Evolutionary conservation across 805 yeast species (phyloP), one percentile per base, ranked within the genome.

Genomic region (Starmerella ratchasimensis): DNA sequence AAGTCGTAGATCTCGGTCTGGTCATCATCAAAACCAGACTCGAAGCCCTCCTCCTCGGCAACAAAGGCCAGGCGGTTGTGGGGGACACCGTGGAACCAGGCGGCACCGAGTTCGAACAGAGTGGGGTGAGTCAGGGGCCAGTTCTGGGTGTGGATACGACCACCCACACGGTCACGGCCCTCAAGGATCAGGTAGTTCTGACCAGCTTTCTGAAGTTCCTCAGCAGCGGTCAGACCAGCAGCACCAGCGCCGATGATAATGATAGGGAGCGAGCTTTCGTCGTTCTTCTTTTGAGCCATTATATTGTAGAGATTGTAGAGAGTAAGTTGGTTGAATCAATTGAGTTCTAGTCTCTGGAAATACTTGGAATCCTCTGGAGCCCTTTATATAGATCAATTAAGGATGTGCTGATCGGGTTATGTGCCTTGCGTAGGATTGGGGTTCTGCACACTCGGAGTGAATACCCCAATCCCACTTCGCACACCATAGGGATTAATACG

Each of bases 161-260:
- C 60, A 14, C 60, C 60, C 16, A 50, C 27, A 8, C 59, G 51
- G 33, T 46, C 52, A n/a, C 60, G 43, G 20, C 57, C 59, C 33
- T 56, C 60, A 13, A 49, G 38, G 6, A 56, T 34, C 3, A 55
- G 31, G 22, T 54, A 48, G 27, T 43, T 42, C 16, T 42, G 26
- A 30, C 52, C 51, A 3, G 33, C 34, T 25, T 31, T 38, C 21
- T 45, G 43, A 15, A 56, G 44, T 27, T 46, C 41, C 13, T 48
- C 46, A 3, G 60, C 58, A 23, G 58, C 58, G 30, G 53, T 35
- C 15, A 57, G 43, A 17, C 61, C 61, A 6, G 60, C 56, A 25
- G 46, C 41, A 15, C 61, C 61, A 14, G 57, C 61, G 9, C 61
- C 61, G 17, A 57, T 43, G 11, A 57, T 45, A 16, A 57, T 50